Conservation (phyloP, 345 rosid species). For the Erysimum cheiranthoides region DNA sequence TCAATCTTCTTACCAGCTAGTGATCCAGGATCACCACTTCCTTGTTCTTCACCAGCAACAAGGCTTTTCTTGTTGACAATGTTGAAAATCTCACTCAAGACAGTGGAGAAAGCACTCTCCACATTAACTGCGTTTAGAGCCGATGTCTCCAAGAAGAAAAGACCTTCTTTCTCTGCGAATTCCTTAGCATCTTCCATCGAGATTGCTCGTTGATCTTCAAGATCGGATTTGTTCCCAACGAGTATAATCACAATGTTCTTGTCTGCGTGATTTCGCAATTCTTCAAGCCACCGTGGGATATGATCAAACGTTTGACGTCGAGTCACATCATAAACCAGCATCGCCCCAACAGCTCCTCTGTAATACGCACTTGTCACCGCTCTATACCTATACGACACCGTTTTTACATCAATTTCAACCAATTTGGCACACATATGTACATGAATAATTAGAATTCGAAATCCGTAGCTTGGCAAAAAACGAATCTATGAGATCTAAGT, state of each 20-base stretch:
- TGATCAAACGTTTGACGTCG: constrained; percentile 66
- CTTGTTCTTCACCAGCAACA: constrained; percentile 57
- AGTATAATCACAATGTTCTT: constrained; percentile 67
- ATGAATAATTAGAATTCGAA: neutral
- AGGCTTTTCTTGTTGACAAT: constrained; percentile 60
- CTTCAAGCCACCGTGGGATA: constrained; percentile 65
- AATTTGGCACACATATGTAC: no score
- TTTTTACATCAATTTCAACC: neutral
- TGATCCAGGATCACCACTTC: constrained; percentile 53
- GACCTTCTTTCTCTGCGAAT: constrained; percentile 61
- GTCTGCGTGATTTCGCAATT: constrained; percentile 65
- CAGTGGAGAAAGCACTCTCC: constrained; percentile 60
- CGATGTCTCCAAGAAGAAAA: constrained; percentile 72
- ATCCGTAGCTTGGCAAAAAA: neutral
- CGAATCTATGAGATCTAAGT: constrained; percentile 22
- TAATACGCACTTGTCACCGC: constrained; percentile 77
- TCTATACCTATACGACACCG: constrained; percentile 53
- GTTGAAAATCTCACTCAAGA: constrained; percentile 64
- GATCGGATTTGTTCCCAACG: constrained; percentile 65
- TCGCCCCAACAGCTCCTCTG: constrained; percentile 76
- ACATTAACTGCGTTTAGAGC: constrained; percentile 69
- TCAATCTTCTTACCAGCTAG: constrained; percentile 50
- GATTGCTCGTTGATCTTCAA: constrained; percentile 61
- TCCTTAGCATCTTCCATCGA: constrained; percentile 66
- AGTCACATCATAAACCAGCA: constrained; percentile 66